Percentiles rank a stretch among this genome's conserved stretches.
Conservation (phyloP, 495 filamentous ascomycete genomes). For the Trichocladium uniseriatum region DNA sequence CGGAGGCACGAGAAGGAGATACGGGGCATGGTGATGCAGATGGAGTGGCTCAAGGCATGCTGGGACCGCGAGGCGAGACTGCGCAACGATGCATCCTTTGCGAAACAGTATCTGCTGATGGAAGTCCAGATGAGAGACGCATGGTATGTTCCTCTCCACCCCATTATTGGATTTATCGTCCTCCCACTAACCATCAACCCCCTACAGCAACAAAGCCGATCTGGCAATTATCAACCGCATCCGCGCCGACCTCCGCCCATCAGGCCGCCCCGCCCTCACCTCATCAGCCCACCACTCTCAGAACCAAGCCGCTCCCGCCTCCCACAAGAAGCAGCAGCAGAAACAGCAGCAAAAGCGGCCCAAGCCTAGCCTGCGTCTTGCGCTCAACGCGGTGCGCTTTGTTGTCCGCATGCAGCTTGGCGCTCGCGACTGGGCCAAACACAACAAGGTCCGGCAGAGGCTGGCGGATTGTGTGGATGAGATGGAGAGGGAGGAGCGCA, state of each 20-base stretch:
- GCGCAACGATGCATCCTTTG: slow-evolving; percentile 64
- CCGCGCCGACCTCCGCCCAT: slow-evolving; percentile 29
- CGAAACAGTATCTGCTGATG: slow-evolving; percentile 68
- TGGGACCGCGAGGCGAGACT: slow-evolving; percentile 72
- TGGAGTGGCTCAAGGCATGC: slow-evolving; percentile 75
- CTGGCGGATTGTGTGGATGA: slow-evolving; percentile 32
- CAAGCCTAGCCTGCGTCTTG: slow-evolving; percentile 19
- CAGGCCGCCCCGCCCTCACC: slow-evolving; percentile 25
- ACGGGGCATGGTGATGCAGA: slow-evolving; percentile 74
- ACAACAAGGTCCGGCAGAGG: slow-evolving; percentile 30
- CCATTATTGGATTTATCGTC: slow-evolving; percentile 2
- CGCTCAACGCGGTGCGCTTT: slow-evolving; percentile 29
- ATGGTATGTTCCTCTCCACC: slow-evolving; percentile 58
- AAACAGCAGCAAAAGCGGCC: slow-evolving; percentile 2
- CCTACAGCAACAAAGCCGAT: slow-evolving; percentile 77
- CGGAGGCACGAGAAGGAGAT: slow-evolving; percentile 70
- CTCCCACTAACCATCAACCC: not conserved
- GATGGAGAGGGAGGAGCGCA: slow-evolving; percentile 28
- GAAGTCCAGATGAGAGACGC: slow-evolving; percentile 70
- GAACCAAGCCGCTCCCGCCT: not conserved
- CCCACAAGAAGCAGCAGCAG: not conserved
- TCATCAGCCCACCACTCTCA: slow-evolving; percentile 5
- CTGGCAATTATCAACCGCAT: slow-evolving; percentile 74
- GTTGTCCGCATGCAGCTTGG: slow-evolving; percentile 34
- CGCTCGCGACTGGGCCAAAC: slow-evolving; percentile 31